These are phyloP conservation scores for Fusarium setosum DNA, from an alignment of 2,329 filamentous ascomycete species.

Conservation along the genomic window DNA sequence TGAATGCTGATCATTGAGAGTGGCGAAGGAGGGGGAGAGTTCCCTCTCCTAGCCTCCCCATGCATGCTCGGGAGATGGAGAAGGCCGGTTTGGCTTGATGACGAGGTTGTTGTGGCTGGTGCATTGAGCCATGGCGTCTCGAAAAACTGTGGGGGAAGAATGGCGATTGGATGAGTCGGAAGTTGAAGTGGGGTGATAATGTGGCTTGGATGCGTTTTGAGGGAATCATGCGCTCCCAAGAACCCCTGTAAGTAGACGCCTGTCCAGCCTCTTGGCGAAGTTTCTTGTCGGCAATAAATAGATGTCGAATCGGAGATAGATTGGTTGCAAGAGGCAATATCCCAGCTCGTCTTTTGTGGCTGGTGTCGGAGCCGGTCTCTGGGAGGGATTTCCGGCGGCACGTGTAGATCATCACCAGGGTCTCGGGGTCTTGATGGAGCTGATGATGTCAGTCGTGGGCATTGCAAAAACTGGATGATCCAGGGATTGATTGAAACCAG, in stretches of 20 bases:
- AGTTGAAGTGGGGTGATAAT: slow-evolving; percentile 21
- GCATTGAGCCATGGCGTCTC: background rate
- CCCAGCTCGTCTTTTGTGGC: too few relatives aligned
- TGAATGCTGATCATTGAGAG: slow-evolving; percentile 4
- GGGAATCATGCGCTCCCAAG: background rate
- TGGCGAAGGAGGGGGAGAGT: slow-evolving; percentile 25
- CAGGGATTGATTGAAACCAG: background rate
- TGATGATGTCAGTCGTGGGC: slow-evolving; percentile 29
- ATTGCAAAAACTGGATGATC: background rate
- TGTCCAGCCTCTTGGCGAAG: background rate
- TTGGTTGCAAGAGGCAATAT: too few relatives aligned
- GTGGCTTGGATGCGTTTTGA: slow-evolving; percentile 19
- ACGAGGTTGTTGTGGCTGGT: slow-evolving; percentile 36
- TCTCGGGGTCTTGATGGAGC: slow-evolving; percentile 4
- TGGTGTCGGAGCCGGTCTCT: too few relatives aligned
- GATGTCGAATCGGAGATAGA: too few relatives aligned
- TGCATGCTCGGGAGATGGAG: background rate
- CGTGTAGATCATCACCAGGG: slow-evolving; percentile 26
- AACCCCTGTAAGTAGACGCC: background rate
- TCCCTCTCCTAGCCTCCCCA: too few relatives aligned
- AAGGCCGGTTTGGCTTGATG: slow-evolving; percentile 8
- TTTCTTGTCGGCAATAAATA: background rate
- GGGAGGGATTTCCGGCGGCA: background rate
- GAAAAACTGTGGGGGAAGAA: background rate
- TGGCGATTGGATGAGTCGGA: slow-evolving; percentile 12